phyloP scores from a whole-genome alignment of 768 basidiomycete genomes.

The Gymnopilus junonius region DNA sequence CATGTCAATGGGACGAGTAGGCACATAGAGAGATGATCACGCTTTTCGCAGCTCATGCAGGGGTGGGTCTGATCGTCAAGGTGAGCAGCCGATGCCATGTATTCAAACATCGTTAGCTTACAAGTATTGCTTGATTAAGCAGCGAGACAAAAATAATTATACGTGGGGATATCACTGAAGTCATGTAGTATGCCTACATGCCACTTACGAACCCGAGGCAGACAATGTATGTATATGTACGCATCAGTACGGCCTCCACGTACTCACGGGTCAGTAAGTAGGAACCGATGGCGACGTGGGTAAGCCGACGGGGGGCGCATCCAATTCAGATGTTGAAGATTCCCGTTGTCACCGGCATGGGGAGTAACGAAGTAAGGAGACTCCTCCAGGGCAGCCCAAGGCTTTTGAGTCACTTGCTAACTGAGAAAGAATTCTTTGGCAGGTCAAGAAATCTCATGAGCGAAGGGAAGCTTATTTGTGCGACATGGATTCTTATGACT shows the following conservation, averaged over 20 bases:
- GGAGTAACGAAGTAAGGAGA: background rate
- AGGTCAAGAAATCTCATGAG: background rate
- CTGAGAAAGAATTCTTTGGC: background rate
- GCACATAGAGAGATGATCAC: background rate
- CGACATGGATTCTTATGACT: background rate
- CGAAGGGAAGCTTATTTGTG: background rate
- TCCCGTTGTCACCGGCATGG: background rate
- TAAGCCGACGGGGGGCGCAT: background rate
- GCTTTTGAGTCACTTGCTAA: background rate
- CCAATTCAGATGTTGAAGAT: background rate
- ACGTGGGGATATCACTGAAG: background rate
- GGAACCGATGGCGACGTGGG: background rate
- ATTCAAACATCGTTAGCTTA: background rate
- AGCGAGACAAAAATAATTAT: background rate
- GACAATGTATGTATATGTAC: background rate
- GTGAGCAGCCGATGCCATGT: background rate
- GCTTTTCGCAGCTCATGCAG: background rate
- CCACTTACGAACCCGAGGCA: background rate
- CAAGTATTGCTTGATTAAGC: background rate
- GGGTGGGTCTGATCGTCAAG: background rate
- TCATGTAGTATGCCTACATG: background rate
- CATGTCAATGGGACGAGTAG: background rate
- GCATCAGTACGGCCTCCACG: background rate
- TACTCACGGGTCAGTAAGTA: background rate
- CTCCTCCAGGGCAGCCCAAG: background rate